Conservation (phyloP, 1,284 basidiomycete species). For the Ustanciosporium gigantosporum region DNA sequence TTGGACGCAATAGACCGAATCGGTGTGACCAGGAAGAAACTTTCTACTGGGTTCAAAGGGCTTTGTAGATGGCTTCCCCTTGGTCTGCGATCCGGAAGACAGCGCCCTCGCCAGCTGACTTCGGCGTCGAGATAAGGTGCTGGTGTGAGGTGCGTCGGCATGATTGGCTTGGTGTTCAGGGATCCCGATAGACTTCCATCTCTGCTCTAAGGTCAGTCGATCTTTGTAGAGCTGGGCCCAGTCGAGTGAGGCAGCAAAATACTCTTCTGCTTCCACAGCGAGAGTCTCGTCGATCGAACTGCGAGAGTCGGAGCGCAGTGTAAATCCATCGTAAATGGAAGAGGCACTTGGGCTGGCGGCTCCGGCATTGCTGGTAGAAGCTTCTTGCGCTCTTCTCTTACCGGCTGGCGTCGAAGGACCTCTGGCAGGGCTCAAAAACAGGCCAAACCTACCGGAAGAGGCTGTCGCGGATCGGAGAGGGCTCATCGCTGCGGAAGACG, state of each 20-base stretch:
- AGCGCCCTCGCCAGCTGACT: conserved; percentile 3
- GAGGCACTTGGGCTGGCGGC: not conserved
- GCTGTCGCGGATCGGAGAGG: conserved; percentile 28
- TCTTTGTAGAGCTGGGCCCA: conserved; percentile 32
- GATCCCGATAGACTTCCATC: conserved; percentile 12
- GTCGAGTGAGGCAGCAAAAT: conserved; percentile 19
- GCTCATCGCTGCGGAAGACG: conserved; percentile 7
- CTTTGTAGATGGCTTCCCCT: not conserved
- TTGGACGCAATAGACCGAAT: conserved; percentile 48
- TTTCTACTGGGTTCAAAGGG: conserved; percentile 23
- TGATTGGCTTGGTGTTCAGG: not conserved
- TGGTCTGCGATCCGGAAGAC: not conserved
- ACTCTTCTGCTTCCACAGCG: conserved; percentile 28
- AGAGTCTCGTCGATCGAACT: conserved; percentile 2
- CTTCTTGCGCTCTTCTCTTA: conserved; percentile 20
- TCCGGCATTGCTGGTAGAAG: conserved; percentile 1
- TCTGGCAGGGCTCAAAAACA: conserved; percentile 24
- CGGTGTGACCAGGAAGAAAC: conserved; percentile 40
- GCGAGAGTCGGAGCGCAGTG: not conserved
- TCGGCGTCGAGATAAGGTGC: not conserved
- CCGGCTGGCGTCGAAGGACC: conserved; percentile 21
- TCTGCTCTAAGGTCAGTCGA: conserved; percentile 17
- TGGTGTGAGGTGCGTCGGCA: not conserved
- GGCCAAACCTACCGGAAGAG: conserved; percentile 19
- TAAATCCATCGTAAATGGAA: not conserved